phyloP scores from a whole-genome alignment of 352 stramenopile species.

The Phytophthora capsici region DNA sequence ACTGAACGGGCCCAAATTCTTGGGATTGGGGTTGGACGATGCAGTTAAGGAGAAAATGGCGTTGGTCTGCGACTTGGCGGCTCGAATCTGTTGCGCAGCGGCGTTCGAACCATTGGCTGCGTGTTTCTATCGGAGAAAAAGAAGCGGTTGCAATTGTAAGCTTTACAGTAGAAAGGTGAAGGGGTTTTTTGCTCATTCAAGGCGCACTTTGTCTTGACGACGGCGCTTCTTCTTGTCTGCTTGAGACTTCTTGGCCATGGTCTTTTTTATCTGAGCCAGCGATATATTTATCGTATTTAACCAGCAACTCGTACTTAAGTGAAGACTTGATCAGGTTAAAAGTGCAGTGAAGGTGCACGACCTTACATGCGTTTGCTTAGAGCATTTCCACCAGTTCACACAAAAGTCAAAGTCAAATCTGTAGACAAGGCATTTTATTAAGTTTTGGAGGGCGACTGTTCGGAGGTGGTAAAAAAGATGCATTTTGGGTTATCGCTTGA shows the following conservation, averaged over 20 bases:
- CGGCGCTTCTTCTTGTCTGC: conserved; percentile 36
- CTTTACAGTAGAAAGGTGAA: no score
- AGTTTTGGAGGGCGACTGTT: no score
- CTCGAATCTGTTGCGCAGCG: conserved; percentile 33
- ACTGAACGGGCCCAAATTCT: conserved; percentile 76
- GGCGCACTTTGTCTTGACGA: conserved; percentile 39
- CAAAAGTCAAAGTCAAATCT: no score
- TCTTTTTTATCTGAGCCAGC: conserved; percentile 23
- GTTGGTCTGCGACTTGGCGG: conserved; percentile 69
- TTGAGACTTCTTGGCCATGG: conserved; percentile 27
- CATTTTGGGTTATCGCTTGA: no score
- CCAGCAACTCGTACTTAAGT: conserved; percentile 9
- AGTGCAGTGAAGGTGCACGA: neutral
- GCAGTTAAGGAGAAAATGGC: conserved; percentile 71
- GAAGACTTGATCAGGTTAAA: neutral
- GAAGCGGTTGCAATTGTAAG: neutral
- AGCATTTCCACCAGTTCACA: no score
- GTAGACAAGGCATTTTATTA: no score
- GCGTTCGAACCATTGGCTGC: conserved; percentile 10
- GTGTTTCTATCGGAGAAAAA: conserved; percentile 28
- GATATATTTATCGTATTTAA: conserved; percentile 15
- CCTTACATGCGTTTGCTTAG: neutral
- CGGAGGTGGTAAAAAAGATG: no score
- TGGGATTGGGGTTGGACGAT: conserved; percentile 86
- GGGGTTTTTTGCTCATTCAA: neutral